Evolutionary conservation across 306 rosid genomes (phyloP), one percentile per base, ranked within the genome.

Genomic region (Gastrolobium villosum): DNA sequence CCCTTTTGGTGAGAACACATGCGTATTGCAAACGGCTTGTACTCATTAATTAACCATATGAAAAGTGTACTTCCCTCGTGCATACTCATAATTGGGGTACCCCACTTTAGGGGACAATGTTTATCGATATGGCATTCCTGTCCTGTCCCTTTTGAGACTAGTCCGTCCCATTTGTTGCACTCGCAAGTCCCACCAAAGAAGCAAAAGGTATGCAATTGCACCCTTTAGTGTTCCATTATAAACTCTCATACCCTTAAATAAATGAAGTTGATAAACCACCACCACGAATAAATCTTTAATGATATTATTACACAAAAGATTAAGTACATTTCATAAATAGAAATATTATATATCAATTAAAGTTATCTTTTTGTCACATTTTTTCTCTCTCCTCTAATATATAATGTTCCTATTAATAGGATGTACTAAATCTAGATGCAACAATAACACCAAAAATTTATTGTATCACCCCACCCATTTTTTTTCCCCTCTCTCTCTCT

Each of bases 41-140:
- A 74, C 41, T 34, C 10, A 67, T 79, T 67, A 55, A 79, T 59
- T 26, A 79, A 67, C 46, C 71, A 82, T 78, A 74, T 79, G 74
- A 56, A 70, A 82, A 82, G 84, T 75, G 89, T 86, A 79, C 89
- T 86, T 86, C 20, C 1, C 74, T 70, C 82, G 84, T 65, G 79
- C 83, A 62, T 52, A 54, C 83, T 85, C 77, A 85, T 88, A 49
- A 88, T 85, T 83, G 89, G 92, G 81, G 84, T 71, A 65, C 81
- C 82, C 84, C 71, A 72, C 89, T 88, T 87, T 87, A 80, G 78
- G 86, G 85, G 86, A 87, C 90, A 87, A 56, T 37, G 39, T 66
- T 84, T 48, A 76, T 77, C 75, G 80, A 50, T 59, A 13, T 77
- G 91, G 65, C 78, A 84, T 70, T 84, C 82, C 37, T 84, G 87